Evolutionary conservation across 2,329 filamentous ascomycete species (phyloP).

Genomic region (Sporothrix mexicana): DNA sequence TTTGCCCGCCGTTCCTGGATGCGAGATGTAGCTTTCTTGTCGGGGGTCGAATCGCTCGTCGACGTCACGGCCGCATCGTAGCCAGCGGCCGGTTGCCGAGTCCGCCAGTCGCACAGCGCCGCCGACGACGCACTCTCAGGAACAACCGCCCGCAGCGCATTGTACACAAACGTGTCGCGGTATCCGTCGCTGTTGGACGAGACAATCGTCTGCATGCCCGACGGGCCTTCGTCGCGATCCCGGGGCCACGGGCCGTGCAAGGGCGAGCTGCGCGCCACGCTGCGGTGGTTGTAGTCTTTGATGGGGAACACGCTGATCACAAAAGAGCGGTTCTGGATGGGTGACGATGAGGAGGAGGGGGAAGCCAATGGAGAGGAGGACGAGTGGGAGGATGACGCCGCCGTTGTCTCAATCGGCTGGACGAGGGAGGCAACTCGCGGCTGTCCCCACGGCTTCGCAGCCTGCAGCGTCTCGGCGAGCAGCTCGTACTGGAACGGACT

Average conservation of each 20-base stretch:
- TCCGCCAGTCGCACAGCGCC: slow-evolving; percentile 54
- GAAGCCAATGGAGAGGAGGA: neutral
- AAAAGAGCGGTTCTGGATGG: slow-evolving; percentile 47
- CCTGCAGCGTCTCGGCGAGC: slow-evolving; percentile 41
- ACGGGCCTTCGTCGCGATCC: slow-evolving; percentile 31
- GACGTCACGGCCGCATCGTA: neutral
- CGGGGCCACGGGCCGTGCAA: slow-evolving; percentile 53
- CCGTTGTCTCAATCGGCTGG: slow-evolving; percentile 35
- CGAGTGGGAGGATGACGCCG: neutral
- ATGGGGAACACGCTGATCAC: slow-evolving; percentile 50
- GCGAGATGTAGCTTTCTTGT: slow-evolving; percentile 1
- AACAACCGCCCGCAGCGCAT: slow-evolving; percentile 48
- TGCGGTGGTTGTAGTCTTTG: slow-evolving; percentile 50
- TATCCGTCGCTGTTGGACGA: slow-evolving; percentile 35
- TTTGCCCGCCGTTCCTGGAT: slow-evolving; percentile 33
- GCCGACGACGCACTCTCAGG: slow-evolving; percentile 48
- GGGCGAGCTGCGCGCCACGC: slow-evolving; percentile 46
- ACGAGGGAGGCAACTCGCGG: slow-evolving; percentile 37
- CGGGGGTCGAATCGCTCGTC: neutral
- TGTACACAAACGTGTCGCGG: slow-evolving; percentile 46
- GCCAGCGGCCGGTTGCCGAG: slow-evolving; percentile 32
- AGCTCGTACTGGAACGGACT: slow-evolving; percentile 58
- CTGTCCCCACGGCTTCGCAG: slow-evolving; percentile 36
- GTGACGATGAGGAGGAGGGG: neutral
- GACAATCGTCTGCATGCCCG: slow-evolving; percentile 22